Conservation (phyloP, 1,139 yeast species). For the Geotrichum carabidarum region DNA sequence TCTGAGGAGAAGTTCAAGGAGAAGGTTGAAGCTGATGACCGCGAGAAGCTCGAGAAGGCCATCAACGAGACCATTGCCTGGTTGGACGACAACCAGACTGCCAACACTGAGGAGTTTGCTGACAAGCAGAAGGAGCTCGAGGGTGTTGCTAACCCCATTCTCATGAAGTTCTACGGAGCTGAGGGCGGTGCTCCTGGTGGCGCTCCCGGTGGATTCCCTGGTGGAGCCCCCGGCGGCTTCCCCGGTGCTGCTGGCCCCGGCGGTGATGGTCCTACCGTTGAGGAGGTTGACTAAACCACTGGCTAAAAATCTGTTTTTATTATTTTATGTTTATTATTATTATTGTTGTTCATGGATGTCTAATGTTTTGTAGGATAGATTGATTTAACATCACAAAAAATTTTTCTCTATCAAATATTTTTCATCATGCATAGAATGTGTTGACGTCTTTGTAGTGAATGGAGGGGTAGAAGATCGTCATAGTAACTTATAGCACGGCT, state of each 20-base stretch:
- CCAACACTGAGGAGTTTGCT: conserved; percentile 78
- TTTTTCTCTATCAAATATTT: neutral
- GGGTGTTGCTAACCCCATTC: conserved; percentile 88
- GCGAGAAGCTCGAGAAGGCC: conserved; percentile 72
- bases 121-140: conserved; percentile 93
- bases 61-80: conserved; percentile 81
- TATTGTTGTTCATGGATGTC: no score
- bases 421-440: neutral
- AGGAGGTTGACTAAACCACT: conserved; percentile 74
- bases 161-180: conserved; percentile 75
- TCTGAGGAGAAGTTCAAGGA: conserved; percentile 76
- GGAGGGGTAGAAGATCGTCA: neutral
- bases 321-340: no score
- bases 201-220: conserved; percentile 49
- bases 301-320: neutral
- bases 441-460: neutral
- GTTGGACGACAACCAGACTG: conserved; percentile 86
- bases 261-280: conserved; percentile 74
- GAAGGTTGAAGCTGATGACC: conserved; percentile 76
- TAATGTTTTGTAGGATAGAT: neutral
- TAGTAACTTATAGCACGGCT: no score
- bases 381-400: neutral
- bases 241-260: conserved; percentile 45
- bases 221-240: conserved; percentile 56
- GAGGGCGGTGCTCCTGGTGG: conserved; percentile 54